These are phyloP conservation scores for Ceratocystis huliohia DNA, from an alignment of 2,329 filamentous ascomycete genomes.

Conservation along the genomic window DNA sequence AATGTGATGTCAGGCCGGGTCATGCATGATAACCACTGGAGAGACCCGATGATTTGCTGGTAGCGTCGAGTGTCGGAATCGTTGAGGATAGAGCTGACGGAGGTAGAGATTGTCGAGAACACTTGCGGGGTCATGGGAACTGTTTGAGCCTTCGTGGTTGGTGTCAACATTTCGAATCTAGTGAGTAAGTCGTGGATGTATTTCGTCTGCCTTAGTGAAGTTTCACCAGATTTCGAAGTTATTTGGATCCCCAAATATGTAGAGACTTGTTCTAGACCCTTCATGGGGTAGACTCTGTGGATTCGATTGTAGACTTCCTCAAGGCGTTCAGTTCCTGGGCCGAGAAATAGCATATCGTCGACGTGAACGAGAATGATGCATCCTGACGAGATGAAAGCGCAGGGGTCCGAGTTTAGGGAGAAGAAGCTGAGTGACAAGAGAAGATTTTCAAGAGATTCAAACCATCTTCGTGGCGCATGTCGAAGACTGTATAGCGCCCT, in stretches of 20 bases:
- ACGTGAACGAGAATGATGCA: background rate
- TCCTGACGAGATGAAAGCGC: background rate
- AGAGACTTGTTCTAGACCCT: background rate
- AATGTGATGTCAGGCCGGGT: background rate
- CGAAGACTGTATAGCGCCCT: too few species aligned
- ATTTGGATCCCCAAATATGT: background rate
- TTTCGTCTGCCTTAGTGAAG: background rate
- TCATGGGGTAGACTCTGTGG: background rate
- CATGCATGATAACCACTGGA: background rate
- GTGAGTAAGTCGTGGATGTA: background rate
- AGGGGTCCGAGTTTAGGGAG: background rate
- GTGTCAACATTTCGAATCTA: background rate
- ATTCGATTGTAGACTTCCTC: background rate
- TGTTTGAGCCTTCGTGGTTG: background rate
- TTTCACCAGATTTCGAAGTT: background rate
- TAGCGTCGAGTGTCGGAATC: background rate
- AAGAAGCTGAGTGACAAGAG: background rate
- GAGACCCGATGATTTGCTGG: background rate
- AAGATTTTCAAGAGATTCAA: background rate
- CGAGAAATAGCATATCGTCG: background rate
- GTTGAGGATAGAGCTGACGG: background rate
- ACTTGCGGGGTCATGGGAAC: background rate
- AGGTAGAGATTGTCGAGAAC: background rate
- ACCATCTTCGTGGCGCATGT: background rate
- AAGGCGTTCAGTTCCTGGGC: background rate